Evolutionary conservation across 1,284 basidiomycete genomes (phyloP), one percentile per base, ranked within the genome.

Genomic region (Tilletia caries): DNA sequence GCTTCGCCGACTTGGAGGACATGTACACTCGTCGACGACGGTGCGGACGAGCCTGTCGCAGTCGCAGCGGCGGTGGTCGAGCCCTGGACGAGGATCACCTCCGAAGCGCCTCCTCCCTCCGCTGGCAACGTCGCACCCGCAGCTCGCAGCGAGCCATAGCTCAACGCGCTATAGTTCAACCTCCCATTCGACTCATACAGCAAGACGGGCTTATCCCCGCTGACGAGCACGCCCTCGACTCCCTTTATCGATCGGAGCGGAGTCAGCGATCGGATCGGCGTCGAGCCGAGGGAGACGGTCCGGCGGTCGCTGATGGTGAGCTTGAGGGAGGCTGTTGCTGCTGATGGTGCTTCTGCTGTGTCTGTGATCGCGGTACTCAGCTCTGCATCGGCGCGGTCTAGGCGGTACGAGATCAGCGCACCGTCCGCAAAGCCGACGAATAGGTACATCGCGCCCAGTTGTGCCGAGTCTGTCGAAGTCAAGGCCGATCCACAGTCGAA

Each of bases 351-450:
- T n/a, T 20, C 48, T 27, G 8, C 25, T n/a, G 48, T 20, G 43
- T 44, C 43, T n/a, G n/a, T n/a, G n/a, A n/a, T n/a, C n/a, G n/a
- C 8, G 15, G 37, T 10, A 41, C 48, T n/a, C 6, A 18, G 8
- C 23, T 60, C 54, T 25, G 20, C 10, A 29, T 2, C 54, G 15
- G 32, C 23, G 8, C 54, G 70, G 29, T 83, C 81, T n/a, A 87
- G 68, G 18, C 77, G 73, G 74, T 89, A 90, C 4, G 88, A 86
- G 2, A 89, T 86, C n/a, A 95, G 86, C 2, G 88, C 88, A 1
- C 95, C 95, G 81, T 96, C 89, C 4, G 88, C 88, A 3, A 95
- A 85, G 0, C 93, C 94, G 10, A 89, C 88, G 25, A 97, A 85
- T 4, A 97, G 86, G 73, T 90, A 87, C 0, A 88, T 86, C 68